Base-by-base conservation (phyloP, 352 stramenopile species). In the Globisporangium polare region DNA sequence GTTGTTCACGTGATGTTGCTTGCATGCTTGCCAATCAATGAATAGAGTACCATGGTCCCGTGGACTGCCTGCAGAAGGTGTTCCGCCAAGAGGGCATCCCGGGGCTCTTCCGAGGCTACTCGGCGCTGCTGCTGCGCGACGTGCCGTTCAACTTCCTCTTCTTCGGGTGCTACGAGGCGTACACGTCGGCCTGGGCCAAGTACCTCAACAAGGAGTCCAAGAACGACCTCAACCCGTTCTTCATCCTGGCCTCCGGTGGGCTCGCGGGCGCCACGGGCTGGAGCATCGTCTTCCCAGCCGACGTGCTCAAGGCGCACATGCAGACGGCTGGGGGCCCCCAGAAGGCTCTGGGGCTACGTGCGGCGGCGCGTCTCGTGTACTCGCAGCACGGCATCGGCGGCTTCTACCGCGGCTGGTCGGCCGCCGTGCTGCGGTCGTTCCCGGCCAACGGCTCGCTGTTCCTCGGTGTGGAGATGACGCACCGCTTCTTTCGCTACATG, bases 121-220 rank as follows among this genome's bases (percentile, higher is more conserved):
- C 78, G 41, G 82, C 89, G 13, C 53, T 95, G 68, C 69, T 96
- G 47, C 69, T 93, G 63, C 87, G 89, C 22, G 89, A 96, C 61
- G 84, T 96, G 27, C 89, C 89, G 26, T 96, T 96, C 72, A 95
- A 90, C 67, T 95, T 95, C 62, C 91, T 89, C 67, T 96, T 96
- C 72, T 96, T 96, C 49, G 87, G 87, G 50, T 74, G 74, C 45
- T 96, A 95, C 66, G 75, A 94, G 45, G 75, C 78, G 33, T 88
- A 85, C 71, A 94, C 82, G 24, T 85, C 78, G 6, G 46, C 65
- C 9, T 71, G 87, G 27, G 64, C 68, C 17, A 71, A 67, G n/a
- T 29, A 77, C n/a, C 58, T 88, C 22, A 65, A 68, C 49, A 83
- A 89, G 27, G 54, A 71, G 24, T 88, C 81, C 45, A 88, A 90